These are phyloP conservation scores for Alternaria dauci DNA, from an alignment of 2,329 filamentous ascomycete genomes.

Conservation along the genomic window DNA sequence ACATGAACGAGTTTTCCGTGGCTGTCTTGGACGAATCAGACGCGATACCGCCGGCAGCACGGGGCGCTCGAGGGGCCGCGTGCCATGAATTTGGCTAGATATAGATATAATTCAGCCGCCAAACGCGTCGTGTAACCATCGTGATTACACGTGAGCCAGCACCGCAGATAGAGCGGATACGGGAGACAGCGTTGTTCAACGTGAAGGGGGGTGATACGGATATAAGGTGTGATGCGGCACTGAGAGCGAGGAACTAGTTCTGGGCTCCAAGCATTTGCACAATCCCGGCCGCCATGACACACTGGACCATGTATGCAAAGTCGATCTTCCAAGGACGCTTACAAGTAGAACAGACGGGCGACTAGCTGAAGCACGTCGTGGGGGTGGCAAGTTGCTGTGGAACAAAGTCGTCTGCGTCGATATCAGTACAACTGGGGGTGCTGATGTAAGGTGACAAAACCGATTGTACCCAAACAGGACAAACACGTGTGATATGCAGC, in stretches of 20 bases:
- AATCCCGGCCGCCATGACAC: background rate
- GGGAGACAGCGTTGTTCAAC: background rate
- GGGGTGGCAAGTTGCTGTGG: background rate
- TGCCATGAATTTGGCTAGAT: background rate
- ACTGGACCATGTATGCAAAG: background rate
- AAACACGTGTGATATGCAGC: constrained; percentile 8
- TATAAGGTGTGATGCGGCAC: background rate
- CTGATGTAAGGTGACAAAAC: constrained; percentile 1
- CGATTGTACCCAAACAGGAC: constrained; percentile 3
- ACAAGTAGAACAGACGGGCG: background rate
- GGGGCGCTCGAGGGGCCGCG: constrained; percentile 6
- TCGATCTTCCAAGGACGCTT: background rate
- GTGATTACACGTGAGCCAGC: constrained; percentile 9
- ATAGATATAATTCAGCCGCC: constrained; percentile 11
- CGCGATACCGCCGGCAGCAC: constrained; percentile 2
- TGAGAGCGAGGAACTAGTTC: background rate
- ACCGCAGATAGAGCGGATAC: background rate
- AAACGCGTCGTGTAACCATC: constrained; percentile 20
- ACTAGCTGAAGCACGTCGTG: background rate
- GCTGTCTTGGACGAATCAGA: constrained; percentile 3
- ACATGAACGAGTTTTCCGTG: constrained; percentile 31
- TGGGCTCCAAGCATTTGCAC: background rate
- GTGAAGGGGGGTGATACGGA: background rate
- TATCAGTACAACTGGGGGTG: background rate
- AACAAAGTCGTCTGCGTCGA: background rate